These are phyloP conservation scores for Linnemannia hyalina DNA, from an alignment of 192 early-diverging fungal genomes.

Conservation along the genomic window DNA sequence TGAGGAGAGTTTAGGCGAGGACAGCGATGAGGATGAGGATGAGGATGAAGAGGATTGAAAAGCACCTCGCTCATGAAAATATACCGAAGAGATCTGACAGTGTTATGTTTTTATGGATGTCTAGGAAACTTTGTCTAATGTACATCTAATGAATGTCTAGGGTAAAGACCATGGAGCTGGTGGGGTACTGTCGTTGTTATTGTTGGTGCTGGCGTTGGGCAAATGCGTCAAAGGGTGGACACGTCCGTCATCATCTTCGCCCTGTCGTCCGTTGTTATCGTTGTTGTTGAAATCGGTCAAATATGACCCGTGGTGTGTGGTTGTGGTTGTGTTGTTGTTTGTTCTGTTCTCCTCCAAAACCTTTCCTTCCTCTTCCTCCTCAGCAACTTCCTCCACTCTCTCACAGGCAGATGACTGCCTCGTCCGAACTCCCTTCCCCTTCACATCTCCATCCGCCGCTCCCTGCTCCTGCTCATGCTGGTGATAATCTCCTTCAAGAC, in stretches of 20 bases:
- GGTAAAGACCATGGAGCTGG: not conserved
- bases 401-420: not conserved
- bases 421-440: not conserved
- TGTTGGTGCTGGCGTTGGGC: not conserved
- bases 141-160: not conserved
- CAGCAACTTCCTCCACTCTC: not conserved
- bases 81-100: not conserved
- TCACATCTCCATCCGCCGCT: not conserved
- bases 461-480: not conserved
- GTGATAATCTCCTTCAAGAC: not conserved
- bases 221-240: not conserved
- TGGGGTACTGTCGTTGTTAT: not conserved
- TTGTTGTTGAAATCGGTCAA: slow-evolving; percentile 3
- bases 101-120: no score
- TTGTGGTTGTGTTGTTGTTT: not conserved
- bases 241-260: not conserved
- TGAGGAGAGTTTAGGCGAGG: slow-evolving; percentile 23
- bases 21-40: slow-evolving; percentile 16
- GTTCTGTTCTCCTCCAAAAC: not conserved
- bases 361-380: not conserved
- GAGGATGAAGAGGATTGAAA: slow-evolving; percentile 28
- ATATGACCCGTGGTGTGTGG: slow-evolving; percentile 11
- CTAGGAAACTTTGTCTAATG: not conserved
- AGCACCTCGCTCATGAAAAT: not conserved
- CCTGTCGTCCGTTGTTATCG: not conserved